Percentiles rank a stretch among this genome's conserved stretches.
These are phyloP conservation scores for Hirsutella thompsonii DNA, from an alignment of 2,329 filamentous ascomycete species.

Conservation along the genomic window DNA sequence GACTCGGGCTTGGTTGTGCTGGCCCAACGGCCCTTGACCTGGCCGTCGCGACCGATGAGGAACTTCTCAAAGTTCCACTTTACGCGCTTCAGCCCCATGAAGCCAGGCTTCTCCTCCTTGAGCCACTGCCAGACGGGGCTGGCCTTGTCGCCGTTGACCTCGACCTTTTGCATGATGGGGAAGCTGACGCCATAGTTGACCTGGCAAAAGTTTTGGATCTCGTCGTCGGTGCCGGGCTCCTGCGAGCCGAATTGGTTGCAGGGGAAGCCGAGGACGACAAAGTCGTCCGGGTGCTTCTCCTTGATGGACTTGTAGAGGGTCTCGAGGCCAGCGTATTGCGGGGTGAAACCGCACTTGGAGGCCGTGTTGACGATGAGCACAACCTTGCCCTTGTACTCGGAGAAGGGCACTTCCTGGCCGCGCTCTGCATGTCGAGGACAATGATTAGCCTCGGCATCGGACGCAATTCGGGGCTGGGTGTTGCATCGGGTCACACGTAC, in stretches of 20 bases:
- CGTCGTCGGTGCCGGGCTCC: constrained; percentile 72
- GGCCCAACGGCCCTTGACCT: constrained; percentile 77
- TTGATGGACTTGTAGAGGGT: constrained; percentile 72
- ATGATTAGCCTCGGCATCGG: not conserved
- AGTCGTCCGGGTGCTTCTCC: constrained; percentile 57
- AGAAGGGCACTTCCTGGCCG: constrained; percentile 57
- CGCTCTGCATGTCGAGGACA: constrained; percentile 19
- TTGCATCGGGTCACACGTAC: constrained; percentile 32
- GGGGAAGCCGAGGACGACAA: constrained; percentile 86
- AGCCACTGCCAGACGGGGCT: constrained; percentile 54
- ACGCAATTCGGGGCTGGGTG: too few relatives aligned
- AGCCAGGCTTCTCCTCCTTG: constrained; percentile 60
- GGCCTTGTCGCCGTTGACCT: constrained; percentile 80
- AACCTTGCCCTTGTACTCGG: constrained; percentile 76
- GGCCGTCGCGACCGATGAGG: constrained; percentile 71
- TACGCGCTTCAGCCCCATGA: constrained; percentile 78
- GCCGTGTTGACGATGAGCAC: constrained; percentile 95
- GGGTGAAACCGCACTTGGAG: constrained; percentile 97
- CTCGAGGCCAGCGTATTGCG: constrained; percentile 86
- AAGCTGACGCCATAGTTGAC: constrained; percentile 87
- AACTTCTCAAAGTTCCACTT: constrained; percentile 99
- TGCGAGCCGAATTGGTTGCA: constrained; percentile 96
- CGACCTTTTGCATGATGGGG: constrained; percentile 81
- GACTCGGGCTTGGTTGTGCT: constrained; percentile 76
- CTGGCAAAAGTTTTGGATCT: constrained; percentile 78